Conservation (phyloP, 2,329 filamentous ascomycete species). For the Bipolaris cookei region DNA sequence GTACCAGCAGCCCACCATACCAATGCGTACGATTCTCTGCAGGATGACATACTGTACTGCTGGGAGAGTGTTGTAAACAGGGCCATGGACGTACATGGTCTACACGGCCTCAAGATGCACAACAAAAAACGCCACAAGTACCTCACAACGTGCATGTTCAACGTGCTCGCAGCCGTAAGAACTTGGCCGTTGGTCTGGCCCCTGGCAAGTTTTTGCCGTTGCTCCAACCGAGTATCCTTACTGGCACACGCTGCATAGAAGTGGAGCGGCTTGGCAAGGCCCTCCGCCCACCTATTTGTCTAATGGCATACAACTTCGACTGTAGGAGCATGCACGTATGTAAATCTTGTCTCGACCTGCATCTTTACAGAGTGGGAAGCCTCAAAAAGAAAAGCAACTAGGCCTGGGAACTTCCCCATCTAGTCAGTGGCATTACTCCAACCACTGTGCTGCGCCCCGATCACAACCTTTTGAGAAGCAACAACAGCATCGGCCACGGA, state of each 20-base stretch:
- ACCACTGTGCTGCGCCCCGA: neutral
- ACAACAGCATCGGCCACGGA: constrained; percentile 1
- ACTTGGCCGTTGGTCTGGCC: neutral
- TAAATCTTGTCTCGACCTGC: neutral
- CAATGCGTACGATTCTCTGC: too few relatives aligned
- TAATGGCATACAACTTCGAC: neutral
- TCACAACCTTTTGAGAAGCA: neutral
- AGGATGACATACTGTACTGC: too few relatives aligned
- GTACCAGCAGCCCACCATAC: too few relatives aligned
- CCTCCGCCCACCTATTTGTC: constrained; percentile 2
- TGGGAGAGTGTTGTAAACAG: too few relatives aligned
- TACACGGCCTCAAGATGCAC: neutral
- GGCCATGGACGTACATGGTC: neutral
- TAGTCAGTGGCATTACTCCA: neutral
- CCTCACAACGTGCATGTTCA: neutral
- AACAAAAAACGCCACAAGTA: neutral
- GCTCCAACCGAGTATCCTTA: neutral
- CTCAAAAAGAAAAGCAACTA: neutral
- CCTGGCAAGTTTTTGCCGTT: neutral
- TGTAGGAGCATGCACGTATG: neutral
- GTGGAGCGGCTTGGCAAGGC: neutral
- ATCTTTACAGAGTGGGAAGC: neutral
- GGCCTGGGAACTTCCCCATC: neutral
- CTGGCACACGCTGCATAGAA: neutral
- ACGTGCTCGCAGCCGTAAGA: neutral